Conservation (phyloP, 345 rosid species). For the Salix koriyanagi region DNA sequence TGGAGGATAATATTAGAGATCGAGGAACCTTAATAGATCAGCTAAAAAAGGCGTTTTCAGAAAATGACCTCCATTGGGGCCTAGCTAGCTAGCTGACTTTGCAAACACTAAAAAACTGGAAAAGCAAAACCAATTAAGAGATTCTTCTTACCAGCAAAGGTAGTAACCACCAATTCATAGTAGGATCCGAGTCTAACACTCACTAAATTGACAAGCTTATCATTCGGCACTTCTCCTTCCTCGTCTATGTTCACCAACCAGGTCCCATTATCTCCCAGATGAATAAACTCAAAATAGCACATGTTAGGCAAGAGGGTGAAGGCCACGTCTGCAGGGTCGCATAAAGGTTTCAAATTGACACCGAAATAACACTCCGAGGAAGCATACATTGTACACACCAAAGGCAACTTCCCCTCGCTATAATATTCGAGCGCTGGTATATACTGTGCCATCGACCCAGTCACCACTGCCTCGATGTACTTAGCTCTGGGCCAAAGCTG, state of each 20-base stretch:
- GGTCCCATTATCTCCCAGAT: slow-evolving; percentile 46
- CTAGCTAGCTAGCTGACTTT: neutral
- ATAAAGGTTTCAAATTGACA: slow-evolving; percentile 57
- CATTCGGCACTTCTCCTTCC: slow-evolving; percentile 38
- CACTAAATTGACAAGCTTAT: slow-evolving; percentile 51
- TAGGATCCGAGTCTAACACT: slow-evolving; percentile 45
- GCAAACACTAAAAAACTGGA: neutral
- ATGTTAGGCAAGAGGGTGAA: slow-evolving; percentile 64
- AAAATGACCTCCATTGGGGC: neutral
- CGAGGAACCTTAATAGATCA: neutral
- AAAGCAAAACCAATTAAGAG: neutral
- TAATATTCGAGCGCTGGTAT: slow-evolving; percentile 54
- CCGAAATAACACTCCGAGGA: slow-evolving; percentile 72
- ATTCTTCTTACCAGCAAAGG: slow-evolving; percentile 49
- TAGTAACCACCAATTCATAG: slow-evolving; percentile 62
- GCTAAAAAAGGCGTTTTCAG: neutral
- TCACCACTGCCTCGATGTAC: slow-evolving; percentile 66
- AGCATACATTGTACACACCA: slow-evolving; percentile 66
- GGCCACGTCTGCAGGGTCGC: slow-evolving; percentile 49
- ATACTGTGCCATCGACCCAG: slow-evolving; percentile 71
- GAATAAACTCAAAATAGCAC: slow-evolving; percentile 61
- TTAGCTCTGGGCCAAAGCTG: slow-evolving; percentile 60
- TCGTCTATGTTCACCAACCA: slow-evolving; percentile 34
- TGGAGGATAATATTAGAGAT: neutral
- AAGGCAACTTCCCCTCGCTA: slow-evolving; percentile 49